Evolutionary conservation across 2,329 filamentous ascomycete species (phyloP).

Genomic region (Aspergillus intermedius): DNA sequence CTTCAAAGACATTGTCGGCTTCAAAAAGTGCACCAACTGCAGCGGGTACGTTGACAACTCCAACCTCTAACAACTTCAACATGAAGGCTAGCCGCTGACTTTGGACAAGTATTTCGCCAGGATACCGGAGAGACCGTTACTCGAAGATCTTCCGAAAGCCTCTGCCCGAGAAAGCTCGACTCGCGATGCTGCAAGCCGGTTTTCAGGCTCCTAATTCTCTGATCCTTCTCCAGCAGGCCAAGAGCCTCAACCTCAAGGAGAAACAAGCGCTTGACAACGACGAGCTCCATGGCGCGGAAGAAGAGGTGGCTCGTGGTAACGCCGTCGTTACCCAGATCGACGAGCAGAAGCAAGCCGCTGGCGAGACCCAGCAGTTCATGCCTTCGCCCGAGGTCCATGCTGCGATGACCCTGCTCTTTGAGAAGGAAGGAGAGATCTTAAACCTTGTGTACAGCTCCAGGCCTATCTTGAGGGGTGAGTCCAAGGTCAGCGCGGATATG

Average conservation of each 20-base stretch:
- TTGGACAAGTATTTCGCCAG: slow-evolving; percentile 60
- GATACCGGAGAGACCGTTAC: slow-evolving; percentile 80
- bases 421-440: slow-evolving; percentile 78
- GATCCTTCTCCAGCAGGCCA: slow-evolving; percentile 49
- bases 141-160: slow-evolving; percentile 91
- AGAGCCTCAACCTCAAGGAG: slow-evolving; percentile 29
- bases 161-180: slow-evolving; percentile 65
- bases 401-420: slow-evolving; percentile 70
- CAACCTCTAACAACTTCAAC: background rate
- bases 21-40: slow-evolving; percentile 63
- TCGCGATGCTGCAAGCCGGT: slow-evolving; percentile 64
- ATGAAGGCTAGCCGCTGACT: background rate
- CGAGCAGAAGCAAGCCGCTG: slow-evolving; percentile 29
- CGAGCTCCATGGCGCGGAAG: slow-evolving; percentile 51
- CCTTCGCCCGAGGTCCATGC: slow-evolving; percentile 77
- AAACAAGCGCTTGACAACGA: slow-evolving; percentile 20
- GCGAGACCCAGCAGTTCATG: slow-evolving; percentile 63
- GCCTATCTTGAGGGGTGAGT: slow-evolving; percentile 52
- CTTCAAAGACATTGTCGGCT: slow-evolving; percentile 62
- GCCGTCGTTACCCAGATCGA: slow-evolving; percentile 33
- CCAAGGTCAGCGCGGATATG: slow-evolving; percentile 69
- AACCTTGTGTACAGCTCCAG: slow-evolving; percentile 78
- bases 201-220: slow-evolving; percentile 67
- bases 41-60: slow-evolving; percentile 39
- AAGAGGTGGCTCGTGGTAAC: slow-evolving; percentile 51